A percentile compares a stretch with the other conserved stretches of the same genome.
phyloP scores from a whole-genome alignment of 2,329 filamentous ascomycete genomes.

The Thermoascus crustaceus region DNA sequence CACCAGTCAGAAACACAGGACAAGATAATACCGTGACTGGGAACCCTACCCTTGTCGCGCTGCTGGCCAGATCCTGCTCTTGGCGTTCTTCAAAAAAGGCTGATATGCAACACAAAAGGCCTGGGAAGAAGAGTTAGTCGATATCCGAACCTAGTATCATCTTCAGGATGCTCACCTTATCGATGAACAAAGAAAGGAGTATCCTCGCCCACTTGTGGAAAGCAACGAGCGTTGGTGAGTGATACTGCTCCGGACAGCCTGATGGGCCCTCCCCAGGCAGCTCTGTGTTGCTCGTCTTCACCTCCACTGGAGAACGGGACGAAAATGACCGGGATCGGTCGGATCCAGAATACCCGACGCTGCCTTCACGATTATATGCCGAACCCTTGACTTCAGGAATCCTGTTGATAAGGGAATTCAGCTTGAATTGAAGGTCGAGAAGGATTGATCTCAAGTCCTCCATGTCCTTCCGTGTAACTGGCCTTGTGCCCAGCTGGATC shows the following conservation, averaged over 20 bases:
- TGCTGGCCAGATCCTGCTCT: slow-evolving; percentile 40
- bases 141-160: neutral
- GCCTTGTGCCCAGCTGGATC: slow-evolving; percentile 38
- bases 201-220: slow-evolving; percentile 43
- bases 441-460: slow-evolving; percentile 36
- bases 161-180: slow-evolving; percentile 26
- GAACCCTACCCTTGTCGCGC: slow-evolving; percentile 35
- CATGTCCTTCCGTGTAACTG: slow-evolving; percentile 36
- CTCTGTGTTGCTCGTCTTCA: slow-evolving; percentile 18
- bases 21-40: neutral
- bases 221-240: slow-evolving; percentile 33
- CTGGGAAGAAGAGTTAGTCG: slow-evolving; percentile 15
- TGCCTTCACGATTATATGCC: slow-evolving; percentile 1
- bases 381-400: slow-evolving; percentile 32
- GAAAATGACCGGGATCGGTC: slow-evolving; percentile 19
- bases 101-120: slow-evolving; percentile 41
- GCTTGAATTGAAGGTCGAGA: slow-evolving; percentile 32
- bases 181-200: slow-evolving; percentile 36
- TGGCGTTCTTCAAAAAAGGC: slow-evolving; percentile 41
- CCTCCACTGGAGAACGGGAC: slow-evolving; percentile 20
- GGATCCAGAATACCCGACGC: slow-evolving; percentile 10
- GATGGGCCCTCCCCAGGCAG: slow-evolving; percentile 29
- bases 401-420: slow-evolving; percentile 36
- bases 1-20: slow-evolving; percentile 5
- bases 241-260: slow-evolving; percentile 35